phyloP scores from a whole-genome alignment of 768 basidiomycete genomes.

The Peribolospora baueri region DNA sequence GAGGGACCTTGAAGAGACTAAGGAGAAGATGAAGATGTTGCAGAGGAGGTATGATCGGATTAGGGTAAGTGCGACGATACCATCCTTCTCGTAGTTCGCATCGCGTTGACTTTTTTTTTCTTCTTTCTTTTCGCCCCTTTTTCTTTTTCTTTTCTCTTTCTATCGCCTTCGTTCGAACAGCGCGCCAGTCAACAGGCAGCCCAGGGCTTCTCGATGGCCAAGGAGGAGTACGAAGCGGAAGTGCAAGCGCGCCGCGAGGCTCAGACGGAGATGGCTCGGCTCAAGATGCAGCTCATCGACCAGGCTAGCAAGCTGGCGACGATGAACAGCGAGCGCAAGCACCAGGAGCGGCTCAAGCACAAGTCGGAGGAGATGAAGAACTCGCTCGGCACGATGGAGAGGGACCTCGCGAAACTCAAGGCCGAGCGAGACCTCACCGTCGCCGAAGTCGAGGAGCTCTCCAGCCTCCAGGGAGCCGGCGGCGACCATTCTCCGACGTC shows the following conservation, averaged over 20 bases:
- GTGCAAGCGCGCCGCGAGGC: slow-evolving; percentile 65
- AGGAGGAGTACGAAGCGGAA: slow-evolving; percentile 83
- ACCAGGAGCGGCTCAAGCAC: slow-evolving; percentile 48
- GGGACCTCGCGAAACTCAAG: slow-evolving; percentile 60
- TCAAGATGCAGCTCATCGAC: slow-evolving; percentile 63
- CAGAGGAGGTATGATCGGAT: slow-evolving; percentile 60
- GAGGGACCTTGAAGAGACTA: slow-evolving; percentile 37
- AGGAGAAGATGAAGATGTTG: slow-evolving; percentile 35
- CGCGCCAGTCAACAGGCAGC: slow-evolving; percentile 75
- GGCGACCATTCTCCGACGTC: no score
- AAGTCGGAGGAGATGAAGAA: slow-evolving; percentile 52
- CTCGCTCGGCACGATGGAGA: slow-evolving; percentile 53
- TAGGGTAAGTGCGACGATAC: slow-evolving; percentile 35
- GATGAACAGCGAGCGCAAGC: slow-evolving; percentile 47
- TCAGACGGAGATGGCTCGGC: slow-evolving; percentile 68
- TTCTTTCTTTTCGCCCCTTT: neutral
- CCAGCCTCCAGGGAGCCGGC: slow-evolving; percentile 27
- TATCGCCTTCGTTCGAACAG: slow-evolving; percentile 23
- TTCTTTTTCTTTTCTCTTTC: slow-evolving; percentile 3
- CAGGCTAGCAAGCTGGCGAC: slow-evolving; percentile 68
- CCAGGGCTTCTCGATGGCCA: slow-evolving; percentile 73
- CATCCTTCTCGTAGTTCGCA: neutral
- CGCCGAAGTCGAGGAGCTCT: slow-evolving; percentile 80
- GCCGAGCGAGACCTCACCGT: slow-evolving; percentile 76
- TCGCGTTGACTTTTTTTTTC: neutral